Evolutionary conservation across 805 yeast species (phyloP).

Genomic region (Candida tallmaniae): DNA sequence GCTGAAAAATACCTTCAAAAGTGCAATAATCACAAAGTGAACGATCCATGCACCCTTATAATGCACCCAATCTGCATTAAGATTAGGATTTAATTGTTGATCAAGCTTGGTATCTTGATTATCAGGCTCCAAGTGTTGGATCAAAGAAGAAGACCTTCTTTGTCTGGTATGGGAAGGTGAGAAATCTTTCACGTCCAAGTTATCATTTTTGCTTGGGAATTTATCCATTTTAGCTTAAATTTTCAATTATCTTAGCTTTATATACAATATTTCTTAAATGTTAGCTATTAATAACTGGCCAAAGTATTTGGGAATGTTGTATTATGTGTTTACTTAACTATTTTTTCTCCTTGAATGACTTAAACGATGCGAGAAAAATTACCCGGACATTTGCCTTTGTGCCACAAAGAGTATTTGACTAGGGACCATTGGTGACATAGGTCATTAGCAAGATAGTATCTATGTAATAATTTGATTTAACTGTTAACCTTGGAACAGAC

Average conservation of each 20-base stretch:
- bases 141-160: conserved; percentile 80
- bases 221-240: conserved; percentile 2
- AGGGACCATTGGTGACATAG: no score
- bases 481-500: no score
- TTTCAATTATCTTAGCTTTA: no score
- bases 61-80: conserved; percentile 96
- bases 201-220: conserved; percentile 10
- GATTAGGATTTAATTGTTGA: conserved; percentile 81
- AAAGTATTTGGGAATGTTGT: neutral
- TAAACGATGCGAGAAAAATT: conserved; percentile 1
- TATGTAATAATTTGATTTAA: no score
- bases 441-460: no score
- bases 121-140: conserved; percentile 92
- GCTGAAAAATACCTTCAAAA: conserved; percentile 73
- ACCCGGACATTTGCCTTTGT: no score
- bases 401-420: no score
- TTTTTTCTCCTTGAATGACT: neutral
- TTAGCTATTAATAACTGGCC: no score
- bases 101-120: conserved; percentile 88
- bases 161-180: conserved; percentile 31
- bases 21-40: conserved; percentile 75
- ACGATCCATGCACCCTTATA: conserved; percentile 95
- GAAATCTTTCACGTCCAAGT: conserved; percentile 11
- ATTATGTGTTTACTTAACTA: no score
- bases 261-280: no score